These are phyloP conservation scores for Pseudotsuga menziesii DNA, from an alignment of 75 land plant species.

Conservation along the genomic window DNA sequence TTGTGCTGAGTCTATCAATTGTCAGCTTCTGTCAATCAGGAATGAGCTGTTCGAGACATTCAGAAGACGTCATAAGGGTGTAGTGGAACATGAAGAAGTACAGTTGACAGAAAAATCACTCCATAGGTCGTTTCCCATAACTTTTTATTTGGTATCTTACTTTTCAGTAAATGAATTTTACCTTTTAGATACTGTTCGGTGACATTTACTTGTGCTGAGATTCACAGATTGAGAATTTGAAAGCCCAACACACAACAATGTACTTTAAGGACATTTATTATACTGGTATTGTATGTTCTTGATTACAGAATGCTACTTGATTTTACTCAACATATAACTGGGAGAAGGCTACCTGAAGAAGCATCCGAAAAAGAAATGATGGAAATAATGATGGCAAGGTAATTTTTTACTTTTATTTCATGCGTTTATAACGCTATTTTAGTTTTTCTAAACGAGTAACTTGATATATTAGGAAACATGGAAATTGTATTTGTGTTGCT, in stretches of 20 bases:
- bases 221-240: not conserved
- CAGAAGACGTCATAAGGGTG: conserved; percentile 76
- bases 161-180: not conserved
- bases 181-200: not conserved
- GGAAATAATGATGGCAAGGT: conserved; percentile 88
- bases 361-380: conserved; percentile 85
- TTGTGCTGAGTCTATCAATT: conserved; percentile 8
- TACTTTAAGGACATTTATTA: not conserved
- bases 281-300: not conserved
- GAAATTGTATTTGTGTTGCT: too few species aligned
- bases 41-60: conserved; percentile 97
- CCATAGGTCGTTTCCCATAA: conserved; percentile 47
- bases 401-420: not conserved
- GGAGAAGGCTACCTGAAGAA: conserved; percentile 47
- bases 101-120: conserved; percentile 76
- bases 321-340: conserved; percentile 64
- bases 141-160: not conserved
- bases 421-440: too few species aligned
- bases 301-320: conserved; percentile 74
- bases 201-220: not conserved
- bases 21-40: conserved; percentile 85
- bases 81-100: conserved; percentile 78
- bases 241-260: not conserved
- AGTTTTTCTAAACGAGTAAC: too few species aligned
- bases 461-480: too few species aligned